Base-by-base conservation (phyloP, 768 basidiomycete genomes). In the Clitopilus passeckerianus region DNA sequence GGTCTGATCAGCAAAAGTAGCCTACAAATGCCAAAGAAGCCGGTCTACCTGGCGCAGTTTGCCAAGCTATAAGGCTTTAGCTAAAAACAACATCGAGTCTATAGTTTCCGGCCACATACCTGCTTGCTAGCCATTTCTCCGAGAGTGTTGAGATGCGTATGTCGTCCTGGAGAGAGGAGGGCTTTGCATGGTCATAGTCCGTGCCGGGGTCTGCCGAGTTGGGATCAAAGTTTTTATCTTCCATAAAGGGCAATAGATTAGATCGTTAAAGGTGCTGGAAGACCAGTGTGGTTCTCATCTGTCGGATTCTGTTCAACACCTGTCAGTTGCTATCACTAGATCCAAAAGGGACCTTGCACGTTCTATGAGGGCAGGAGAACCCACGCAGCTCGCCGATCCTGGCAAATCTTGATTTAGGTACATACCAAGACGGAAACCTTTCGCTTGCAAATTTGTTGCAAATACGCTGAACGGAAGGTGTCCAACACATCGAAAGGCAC, bases 1-100 rank as follows among this genome's bases (percentile, higher is more conserved):
- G 68, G 73, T 66, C 61, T 68, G 66, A 73, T 73, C 66, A 67
- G 65, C 55, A 57, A 34, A 56, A 34, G 46, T 57, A 34, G 27
- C 10, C 35, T 57, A 34, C 54, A 57, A 53, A 44, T 59, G 34
- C 59, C 27, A 30, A 53, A 41, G 60, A 37, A 20, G 57, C 54
- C 58, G 65, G 67, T 79, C 59, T 61, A 90, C 90, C 83, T 91
- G 90, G 61, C 84, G 86, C 44, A 91, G 71, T 72, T 90, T 89
- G 65, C 89, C 90, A 63, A 92, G 80, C 90, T 92, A 57, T 43
- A 12, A 23, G 18, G 10, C 5, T n/a, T 50, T 9, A 50, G 46
- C 46, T 18, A 5, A 9, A 18, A n/a, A 18, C 5, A 20, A 2
- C 46, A 3, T 10, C 10, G 20, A 50, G 10, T 3, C 3, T 18